A percentile compares a stretch with the other conserved stretches of the same genome.
Conservation (phyloP, 306 rosid species). For the Amphicarpaea edgeworthii region DNA sequence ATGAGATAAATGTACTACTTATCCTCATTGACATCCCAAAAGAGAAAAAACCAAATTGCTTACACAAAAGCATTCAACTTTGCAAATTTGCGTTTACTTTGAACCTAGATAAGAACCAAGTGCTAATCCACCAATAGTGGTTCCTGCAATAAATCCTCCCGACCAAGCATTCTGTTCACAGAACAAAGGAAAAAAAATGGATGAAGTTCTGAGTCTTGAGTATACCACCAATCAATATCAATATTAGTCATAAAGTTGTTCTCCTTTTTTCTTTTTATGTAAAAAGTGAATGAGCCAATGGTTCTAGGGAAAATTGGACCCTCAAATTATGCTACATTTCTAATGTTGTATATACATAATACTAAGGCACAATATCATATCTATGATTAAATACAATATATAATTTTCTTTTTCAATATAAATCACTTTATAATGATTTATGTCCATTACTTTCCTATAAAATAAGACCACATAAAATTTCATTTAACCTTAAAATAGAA, state of each 20-base stretch:
- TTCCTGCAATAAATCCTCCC: conserved; percentile 85
- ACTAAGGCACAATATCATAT: neutral
- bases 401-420: neutral
- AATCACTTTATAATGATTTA: neutral
- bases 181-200: conserved; percentile 42
- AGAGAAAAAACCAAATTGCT: conserved; percentile 6
- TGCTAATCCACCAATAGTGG: conserved; percentile 69
- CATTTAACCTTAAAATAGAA: conserved; percentile 23
- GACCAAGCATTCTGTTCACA: conserved; percentile 89
- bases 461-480: neutral
- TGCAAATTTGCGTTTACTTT: conserved; percentile 37
- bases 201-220: conserved; percentile 6
- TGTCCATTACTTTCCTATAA: neutral
- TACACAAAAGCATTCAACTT: conserved; percentile 36
- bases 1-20: conserved; percentile 16
- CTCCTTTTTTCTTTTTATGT: neutral
- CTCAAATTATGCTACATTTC: conserved; percentile 37
- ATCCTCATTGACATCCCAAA: neutral
- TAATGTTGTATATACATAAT: neutral
- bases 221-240: conserved; percentile 40
- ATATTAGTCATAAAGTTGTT: conserved; percentile 10
- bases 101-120: conserved; percentile 34
- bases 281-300: conserved; percentile 20
- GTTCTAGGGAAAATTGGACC: conserved; percentile 33
- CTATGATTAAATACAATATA: neutral